Conservation (phyloP, 805 yeast species). For the Yamadazyma scolyti region DNA sequence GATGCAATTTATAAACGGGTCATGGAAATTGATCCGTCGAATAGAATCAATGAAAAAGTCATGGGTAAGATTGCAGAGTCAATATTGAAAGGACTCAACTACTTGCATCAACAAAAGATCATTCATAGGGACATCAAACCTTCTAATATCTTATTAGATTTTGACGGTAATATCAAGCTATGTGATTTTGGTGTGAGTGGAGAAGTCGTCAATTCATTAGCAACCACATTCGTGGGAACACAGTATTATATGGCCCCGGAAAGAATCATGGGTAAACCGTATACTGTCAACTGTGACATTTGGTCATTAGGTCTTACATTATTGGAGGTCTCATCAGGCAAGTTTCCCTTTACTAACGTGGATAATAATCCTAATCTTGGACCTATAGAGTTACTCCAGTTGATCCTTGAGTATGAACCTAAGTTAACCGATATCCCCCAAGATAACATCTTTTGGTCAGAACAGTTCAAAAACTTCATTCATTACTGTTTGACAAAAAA, state of each 20-base stretch:
- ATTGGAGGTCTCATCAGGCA: conserved; percentile 89
- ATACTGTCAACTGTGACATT: conserved; percentile 91
- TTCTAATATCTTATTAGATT: conserved; percentile 79
- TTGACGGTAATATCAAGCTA: conserved; percentile 76
- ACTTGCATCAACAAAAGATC: conserved; percentile 80
- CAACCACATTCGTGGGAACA: conserved; percentile 96
- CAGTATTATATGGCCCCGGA: conserved; percentile 99
- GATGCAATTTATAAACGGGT: conserved; percentile 88
- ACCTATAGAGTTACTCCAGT: conserved; percentile 82
- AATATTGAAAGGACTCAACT: conserved; percentile 79
- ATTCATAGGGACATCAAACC: conserved; percentile 97
- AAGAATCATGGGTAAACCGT: conserved; percentile 91
- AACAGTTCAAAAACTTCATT: conserved; percentile 77
- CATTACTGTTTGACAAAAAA: conserved; percentile 79
- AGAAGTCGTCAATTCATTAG: conserved; percentile 90
- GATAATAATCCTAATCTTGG: conserved; percentile 23
- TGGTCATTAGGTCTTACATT: conserved; percentile 88
- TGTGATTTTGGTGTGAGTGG: conserved; percentile 99
- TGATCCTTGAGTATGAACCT: conserved; percentile 82
- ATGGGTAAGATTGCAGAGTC: conserved; percentile 87
- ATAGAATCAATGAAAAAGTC: conserved; percentile 89
- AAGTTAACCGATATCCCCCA: conserved; percentile 72
- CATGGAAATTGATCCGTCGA: conserved; percentile 58
- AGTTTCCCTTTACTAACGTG: conserved; percentile 64
- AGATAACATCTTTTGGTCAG: conserved; percentile 76